Percentiles rank a stretch among this genome's conserved stretches.
Conservation (phyloP, 495 filamentous ascomycete genomes). For the Neurospora sp. region DNA sequence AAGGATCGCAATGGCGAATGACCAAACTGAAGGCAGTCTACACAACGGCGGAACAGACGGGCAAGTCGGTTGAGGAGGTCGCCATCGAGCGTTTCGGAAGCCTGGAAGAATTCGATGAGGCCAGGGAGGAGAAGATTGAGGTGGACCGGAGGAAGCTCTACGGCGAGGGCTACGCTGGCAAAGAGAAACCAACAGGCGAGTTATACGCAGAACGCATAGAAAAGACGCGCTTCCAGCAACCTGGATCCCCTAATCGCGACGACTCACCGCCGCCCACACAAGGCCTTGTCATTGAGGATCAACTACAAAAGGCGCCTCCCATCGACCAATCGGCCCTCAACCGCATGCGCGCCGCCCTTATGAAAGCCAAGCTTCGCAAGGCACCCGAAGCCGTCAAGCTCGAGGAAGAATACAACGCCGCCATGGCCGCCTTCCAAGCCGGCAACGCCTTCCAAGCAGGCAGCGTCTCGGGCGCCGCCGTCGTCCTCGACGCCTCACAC, state of each 20-base stretch:
- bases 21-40: constrained; percentile 83
- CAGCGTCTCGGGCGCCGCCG: constrained; percentile 35
- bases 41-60: constrained; percentile 63
- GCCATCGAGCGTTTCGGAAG: constrained; percentile 74
- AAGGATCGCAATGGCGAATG: constrained; percentile 90
- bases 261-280: constrained; percentile 26
- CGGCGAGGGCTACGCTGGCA: constrained; percentile 75
- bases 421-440: constrained; percentile 45
- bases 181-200: constrained; percentile 82
- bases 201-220: constrained; percentile 60
- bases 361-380: constrained; percentile 82
- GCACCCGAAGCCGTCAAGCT: constrained; percentile 63
- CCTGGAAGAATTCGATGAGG: constrained; percentile 81
- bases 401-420: constrained; percentile 75
- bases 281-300: constrained; percentile 33
- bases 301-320: constrained; percentile 29
- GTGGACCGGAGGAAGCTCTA: constrained; percentile 76
- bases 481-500: constrained; percentile 80
- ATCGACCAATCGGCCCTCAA: constrained; percentile 77
- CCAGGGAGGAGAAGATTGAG: constrained; percentile 89
- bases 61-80: constrained; percentile 62
- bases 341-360: constrained; percentile 78
- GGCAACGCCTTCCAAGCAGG: constrained; percentile 30
- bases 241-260: not conserved
- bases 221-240: constrained; percentile 8